A percentile compares a stretch with the other conserved stretches of the same genome.
Conservation (phyloP, 1,284 basidiomycete genomes). For the Trametes pubescens region DNA sequence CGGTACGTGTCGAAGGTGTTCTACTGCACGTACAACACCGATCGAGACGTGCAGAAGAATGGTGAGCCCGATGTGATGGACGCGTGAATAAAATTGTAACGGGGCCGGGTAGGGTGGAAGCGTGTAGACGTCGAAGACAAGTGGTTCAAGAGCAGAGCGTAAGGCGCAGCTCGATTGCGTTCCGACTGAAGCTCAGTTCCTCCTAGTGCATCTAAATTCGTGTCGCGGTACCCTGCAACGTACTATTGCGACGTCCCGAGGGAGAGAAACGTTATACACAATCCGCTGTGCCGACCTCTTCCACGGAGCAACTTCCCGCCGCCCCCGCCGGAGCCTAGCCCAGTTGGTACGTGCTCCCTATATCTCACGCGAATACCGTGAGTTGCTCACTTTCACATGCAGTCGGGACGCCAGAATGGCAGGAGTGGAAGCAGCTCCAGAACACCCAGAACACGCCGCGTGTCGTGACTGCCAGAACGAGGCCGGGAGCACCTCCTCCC, state of each 20-base stretch:
- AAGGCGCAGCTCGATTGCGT: neutral
- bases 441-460: slow-evolving; percentile 1
- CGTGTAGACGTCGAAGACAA: slow-evolving; percentile 56
- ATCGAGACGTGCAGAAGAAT: slow-evolving; percentile 55
- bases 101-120: slow-evolving; percentile 64
- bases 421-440: slow-evolving; percentile 17
- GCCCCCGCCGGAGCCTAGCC: slow-evolving; percentile 18
- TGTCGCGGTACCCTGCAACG: slow-evolving; percentile 62
- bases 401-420: slow-evolving; percentile 30
- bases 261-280: slow-evolving; percentile 60
- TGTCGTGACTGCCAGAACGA: slow-evolving; percentile 6
- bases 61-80: slow-evolving; percentile 41
- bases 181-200: neutral
- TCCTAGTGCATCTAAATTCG: slow-evolving; percentile 46
- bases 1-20: slow-evolving; percentile 57
- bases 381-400: neutral
- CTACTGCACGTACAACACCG: slow-evolving; percentile 58
- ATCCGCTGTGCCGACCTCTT: slow-evolving; percentile 66
- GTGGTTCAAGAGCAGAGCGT: slow-evolving; percentile 55
- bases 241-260: slow-evolving; percentile 59
- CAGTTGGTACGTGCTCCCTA: slow-evolving; percentile 15
- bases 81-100: neutral
- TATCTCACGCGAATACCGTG: neutral
- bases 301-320: slow-evolving; percentile 44
- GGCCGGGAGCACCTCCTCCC: slow-evolving; percentile 5